Evolutionary conservation across 108 stramenopile species (phyloP).

Genomic region (Schizochytrium sp.): DNA sequence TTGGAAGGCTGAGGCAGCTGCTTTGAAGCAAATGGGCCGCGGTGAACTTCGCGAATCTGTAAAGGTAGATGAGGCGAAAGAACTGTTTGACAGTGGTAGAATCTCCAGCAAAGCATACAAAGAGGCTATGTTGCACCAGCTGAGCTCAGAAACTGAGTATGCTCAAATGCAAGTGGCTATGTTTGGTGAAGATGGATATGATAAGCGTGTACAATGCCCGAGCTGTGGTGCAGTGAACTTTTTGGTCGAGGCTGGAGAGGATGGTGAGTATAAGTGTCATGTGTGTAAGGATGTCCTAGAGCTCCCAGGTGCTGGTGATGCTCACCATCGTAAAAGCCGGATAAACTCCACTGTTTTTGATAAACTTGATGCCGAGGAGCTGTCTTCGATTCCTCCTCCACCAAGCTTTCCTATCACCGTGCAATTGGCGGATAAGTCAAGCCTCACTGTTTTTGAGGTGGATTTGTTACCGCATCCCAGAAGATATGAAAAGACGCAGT

Average conservation of each 20-base stretch:
- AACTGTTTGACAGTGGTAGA: background rate
- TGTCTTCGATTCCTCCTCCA: background rate
- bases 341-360: conserved; percentile 2
- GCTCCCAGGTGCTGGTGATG: background rate
- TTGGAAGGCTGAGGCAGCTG: conserved; percentile 15
- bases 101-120: background rate
- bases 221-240: conserved; percentile 16
- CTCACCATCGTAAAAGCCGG: background rate
- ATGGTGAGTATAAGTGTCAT: background rate
- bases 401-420: conserved; percentile 18
- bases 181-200: conserved; percentile 34
- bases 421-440: background rate
- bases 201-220: conserved; percentile 11
- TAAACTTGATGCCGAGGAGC: conserved; percentile 33
- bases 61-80: conserved; percentile 16
- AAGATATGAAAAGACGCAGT: conserved; percentile 17
- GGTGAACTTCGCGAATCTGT: background rate
- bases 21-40: conserved; percentile 25
- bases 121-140: conserved; percentile 37
- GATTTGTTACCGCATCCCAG: conserved; percentile 28
- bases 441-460: conserved; percentile 37
- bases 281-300: conserved; percentile 4
- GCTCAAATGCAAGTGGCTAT: conserved; percentile 56
- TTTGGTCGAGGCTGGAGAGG: background rate
- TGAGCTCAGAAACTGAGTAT: conserved; percentile 27